Conservation (phyloP, 106 monocot genomes). For the Xerophyta viscosa region DNA sequence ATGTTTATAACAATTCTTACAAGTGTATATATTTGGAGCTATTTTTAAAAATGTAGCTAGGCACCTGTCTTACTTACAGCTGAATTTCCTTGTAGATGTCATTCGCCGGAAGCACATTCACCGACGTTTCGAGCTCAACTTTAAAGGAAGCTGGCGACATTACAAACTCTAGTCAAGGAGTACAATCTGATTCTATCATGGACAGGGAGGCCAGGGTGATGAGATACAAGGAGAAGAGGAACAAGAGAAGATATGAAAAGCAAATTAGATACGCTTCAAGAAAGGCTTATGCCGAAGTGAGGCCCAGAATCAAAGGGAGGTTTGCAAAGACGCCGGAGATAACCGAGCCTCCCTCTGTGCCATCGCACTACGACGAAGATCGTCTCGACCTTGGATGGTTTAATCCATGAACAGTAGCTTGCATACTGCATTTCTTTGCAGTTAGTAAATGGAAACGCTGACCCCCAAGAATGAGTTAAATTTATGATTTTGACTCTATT, state of each 20-base stretch:
- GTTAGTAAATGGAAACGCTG: too few relatives aligned
- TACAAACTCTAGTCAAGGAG: conserved; percentile 1
- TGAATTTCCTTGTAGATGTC: conserved; percentile 15
- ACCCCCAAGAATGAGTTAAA: too few relatives aligned
- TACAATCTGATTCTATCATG: conserved; percentile 9
- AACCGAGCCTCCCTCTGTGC: conserved; percentile 7
- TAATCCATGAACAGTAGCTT: neutral
- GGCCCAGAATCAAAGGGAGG: conserved; percentile 36
- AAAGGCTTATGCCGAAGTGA: conserved; percentile 42
- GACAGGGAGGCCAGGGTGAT: conserved; percentile 34
- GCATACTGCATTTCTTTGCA: too few relatives aligned
- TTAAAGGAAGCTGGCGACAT: neutral
- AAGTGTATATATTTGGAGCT: too few relatives aligned
- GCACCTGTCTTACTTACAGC: neutral
- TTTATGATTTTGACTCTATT: too few relatives aligned
- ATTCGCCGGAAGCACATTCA: conserved; percentile 17
- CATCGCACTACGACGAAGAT: conserved; percentile 17
- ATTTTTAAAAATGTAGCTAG: neutral
- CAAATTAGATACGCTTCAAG: conserved; percentile 39
- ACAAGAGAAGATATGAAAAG: conserved; percentile 40
- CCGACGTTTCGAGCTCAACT: conserved; percentile 17
- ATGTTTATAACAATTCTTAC: too few relatives aligned
- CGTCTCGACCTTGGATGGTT: conserved; percentile 31
- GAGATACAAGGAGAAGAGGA: conserved; percentile 50
- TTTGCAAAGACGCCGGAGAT: conserved; percentile 26